Evolutionary conservation across 768 basidiomycete species (phyloP), one percentile per base, ranked within the genome.

Genomic region (Trametes coccinea): DNA sequence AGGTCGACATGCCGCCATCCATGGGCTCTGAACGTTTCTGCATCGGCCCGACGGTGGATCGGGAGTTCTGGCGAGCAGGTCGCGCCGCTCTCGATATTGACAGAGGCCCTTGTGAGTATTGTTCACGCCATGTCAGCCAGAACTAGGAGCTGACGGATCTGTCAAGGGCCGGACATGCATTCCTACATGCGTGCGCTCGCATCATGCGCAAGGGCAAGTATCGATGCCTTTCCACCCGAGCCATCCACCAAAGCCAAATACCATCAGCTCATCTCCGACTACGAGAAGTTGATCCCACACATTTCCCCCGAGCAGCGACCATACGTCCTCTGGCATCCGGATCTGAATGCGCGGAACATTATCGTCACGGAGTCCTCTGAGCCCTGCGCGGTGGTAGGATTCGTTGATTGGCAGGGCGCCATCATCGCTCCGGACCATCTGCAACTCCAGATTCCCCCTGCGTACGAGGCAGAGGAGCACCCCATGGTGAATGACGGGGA

Each of bases 361-460:
- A 37, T 66, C 22, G 59, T 65, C 52, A 53, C 64, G 10, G 57
- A 43, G 3, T 51, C 43, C 13, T 48, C 47, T 0, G 43, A 48
- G 4, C 47, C 65, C 7, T 44, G 41, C 60, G 29, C 43, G 29
- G 22, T 68, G n/a, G 41, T 44, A 22, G 66, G 56, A 3, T 53
- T 65, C 46, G 64, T 68, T 50, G 67, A 67, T 49, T 68, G 67
- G 67, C 66, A 67, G 53, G 34, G 53, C 7, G 51, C 59, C 16
- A 5, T 30, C 40, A 51, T 62, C 30, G 46, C 46, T 3, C 40
- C 53, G 0, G 22, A 29, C 4, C 22, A 43, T 16, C 11, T 44
- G 30, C 58, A 59, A n/a, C 39, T 59, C n/a, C 7, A 27, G 16
- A 17, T 34, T 9, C 58, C 58, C 5, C 27, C 58, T 17, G 58